Evolutionary conservation across 2,329 filamentous ascomycete species (phyloP).

Genomic region (Aspergillus jensenii): DNA sequence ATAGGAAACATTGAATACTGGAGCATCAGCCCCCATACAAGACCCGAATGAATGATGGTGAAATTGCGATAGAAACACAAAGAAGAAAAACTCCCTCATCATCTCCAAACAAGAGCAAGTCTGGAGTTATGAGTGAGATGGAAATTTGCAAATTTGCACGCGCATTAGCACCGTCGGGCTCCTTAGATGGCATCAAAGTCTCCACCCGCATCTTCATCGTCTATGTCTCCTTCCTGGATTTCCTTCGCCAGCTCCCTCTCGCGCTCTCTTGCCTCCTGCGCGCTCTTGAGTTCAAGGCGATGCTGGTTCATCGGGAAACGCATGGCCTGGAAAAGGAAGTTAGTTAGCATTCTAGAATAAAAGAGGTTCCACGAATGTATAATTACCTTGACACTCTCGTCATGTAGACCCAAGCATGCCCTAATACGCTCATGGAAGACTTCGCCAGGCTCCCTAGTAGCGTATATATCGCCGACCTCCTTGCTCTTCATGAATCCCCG

Average conservation of each 20-base stretch:
- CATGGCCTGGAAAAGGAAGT: slow-evolving; percentile 68
- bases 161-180: slow-evolving; percentile 12
- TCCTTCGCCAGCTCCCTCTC: slow-evolving; percentile 98
- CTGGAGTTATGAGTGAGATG: slow-evolving; percentile 13
- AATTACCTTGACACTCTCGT: slow-evolving; percentile 93
- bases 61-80: slow-evolving; percentile 31
- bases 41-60: slow-evolving; percentile 23
- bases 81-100: slow-evolving; percentile 23
- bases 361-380: slow-evolving; percentile 2
- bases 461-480: slow-evolving; percentile 92
- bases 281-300: slow-evolving; percentile 93
- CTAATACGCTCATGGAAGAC: slow-evolving; percentile 96
- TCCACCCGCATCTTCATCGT: slow-evolving; percentile 92
- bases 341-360: not conserved
- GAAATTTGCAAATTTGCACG: slow-evolving; percentile 17
- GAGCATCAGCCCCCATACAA: slow-evolving; percentile 27
- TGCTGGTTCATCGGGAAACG: slow-evolving; percentile 99
- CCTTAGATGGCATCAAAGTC: slow-evolving; percentile 93
- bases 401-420: slow-evolving; percentile 86
- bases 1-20: slow-evolving; percentile 28
- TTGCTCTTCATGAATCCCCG: slow-evolving; percentile 98
- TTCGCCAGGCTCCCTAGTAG: slow-evolving; percentile 91
- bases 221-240: slow-evolving; percentile 95
- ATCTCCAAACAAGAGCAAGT: slow-evolving; percentile 3
- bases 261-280: slow-evolving; percentile 93